A percentile compares a stretch with the other conserved stretches of the same genome.
Conservation (phyloP, 1,139 yeast genomes). For the Chernovozyma sophiae-reginae region DNA sequence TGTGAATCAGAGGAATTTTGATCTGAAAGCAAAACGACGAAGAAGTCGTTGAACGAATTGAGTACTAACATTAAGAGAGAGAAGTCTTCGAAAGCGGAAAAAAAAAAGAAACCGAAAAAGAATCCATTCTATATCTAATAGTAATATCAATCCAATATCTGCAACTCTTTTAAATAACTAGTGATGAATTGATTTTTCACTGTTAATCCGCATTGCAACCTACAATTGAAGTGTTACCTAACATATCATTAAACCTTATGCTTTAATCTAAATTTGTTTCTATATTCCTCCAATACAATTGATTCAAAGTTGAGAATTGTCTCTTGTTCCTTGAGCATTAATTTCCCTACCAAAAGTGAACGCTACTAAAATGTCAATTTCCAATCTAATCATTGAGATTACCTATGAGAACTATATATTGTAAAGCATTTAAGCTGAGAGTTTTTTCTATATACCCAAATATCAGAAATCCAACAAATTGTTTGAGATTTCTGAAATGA, state of each 20-base stretch:
- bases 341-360: not conserved
- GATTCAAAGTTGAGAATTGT: conserved; percentile 3
- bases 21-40: conserved; percentile 7
- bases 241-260: conserved; percentile 4
- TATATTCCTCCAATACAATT: conserved; percentile 1
- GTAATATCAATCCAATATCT: not conserved
- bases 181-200: not conserved
- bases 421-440: not conserved
- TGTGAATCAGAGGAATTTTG: conserved; percentile 1
- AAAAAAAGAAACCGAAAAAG: too few relatives aligned
- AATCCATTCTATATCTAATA: not conserved
- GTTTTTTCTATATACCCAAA: not conserved
- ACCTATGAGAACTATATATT: not conserved
- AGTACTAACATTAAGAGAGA: not conserved
- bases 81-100: not conserved
- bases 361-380: not conserved
- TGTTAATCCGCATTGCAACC: not conserved
- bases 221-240: conserved; percentile 6
- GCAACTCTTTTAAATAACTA: not conserved
- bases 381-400: conserved; percentile 1
- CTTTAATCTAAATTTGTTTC: not conserved
- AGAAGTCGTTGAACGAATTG: conserved; percentile 1
- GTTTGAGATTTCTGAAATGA: not conserved
- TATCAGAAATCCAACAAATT: too few relatives aligned
- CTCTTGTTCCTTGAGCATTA: not conserved